These are phyloP conservation scores for Macrolepiota dolichaula DNA, from an alignment of 768 basidiomycete species.

Conservation along the genomic window DNA sequence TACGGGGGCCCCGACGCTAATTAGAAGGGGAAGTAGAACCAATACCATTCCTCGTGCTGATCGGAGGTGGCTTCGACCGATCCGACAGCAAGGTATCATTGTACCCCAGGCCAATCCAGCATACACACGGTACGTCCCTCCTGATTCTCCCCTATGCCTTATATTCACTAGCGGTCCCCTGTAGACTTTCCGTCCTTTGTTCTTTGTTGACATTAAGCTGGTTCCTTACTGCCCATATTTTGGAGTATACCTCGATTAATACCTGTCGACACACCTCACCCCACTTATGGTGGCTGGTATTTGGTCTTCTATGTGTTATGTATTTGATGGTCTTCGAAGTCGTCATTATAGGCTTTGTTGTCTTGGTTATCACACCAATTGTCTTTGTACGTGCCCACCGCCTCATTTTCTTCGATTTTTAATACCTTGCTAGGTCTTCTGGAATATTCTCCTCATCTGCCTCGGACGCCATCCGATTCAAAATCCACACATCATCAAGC, in stretches of 20 bases:
- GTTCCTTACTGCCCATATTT: slow-evolving; percentile 79
- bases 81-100: slow-evolving; percentile 9
- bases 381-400: slow-evolving; percentile 55
- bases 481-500: slow-evolving; percentile 68
- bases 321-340: slow-evolving; percentile 73
- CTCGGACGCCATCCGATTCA: slow-evolving; percentile 79
- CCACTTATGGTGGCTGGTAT: slow-evolving; percentile 84
- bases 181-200: slow-evolving; percentile 58
- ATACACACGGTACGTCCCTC: slow-evolving; percentile 36
- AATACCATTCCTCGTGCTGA: slow-evolving; percentile 4
- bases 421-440: slow-evolving; percentile 49
- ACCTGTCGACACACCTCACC: slow-evolving; percentile 73
- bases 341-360: slow-evolving; percentile 67
- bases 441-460: slow-evolving; percentile 77
- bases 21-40: slow-evolving; percentile 6
- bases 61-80: slow-evolving; percentile 6
- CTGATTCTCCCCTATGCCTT: slow-evolving; percentile 14
- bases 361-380: slow-evolving; percentile 77
- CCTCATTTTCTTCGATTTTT: slow-evolving; percentile 9
- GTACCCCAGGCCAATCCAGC: slow-evolving; percentile 16
- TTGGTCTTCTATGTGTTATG: slow-evolving; percentile 75
- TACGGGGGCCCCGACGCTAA: neutral
- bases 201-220: slow-evolving; percentile 75
- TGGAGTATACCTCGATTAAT: slow-evolving; percentile 73
- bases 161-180: slow-evolving; percentile 21